Evolutionary conservation across 2,329 filamentous ascomycete genomes (phyloP).

Genomic region (Penicillium palitans): DNA sequence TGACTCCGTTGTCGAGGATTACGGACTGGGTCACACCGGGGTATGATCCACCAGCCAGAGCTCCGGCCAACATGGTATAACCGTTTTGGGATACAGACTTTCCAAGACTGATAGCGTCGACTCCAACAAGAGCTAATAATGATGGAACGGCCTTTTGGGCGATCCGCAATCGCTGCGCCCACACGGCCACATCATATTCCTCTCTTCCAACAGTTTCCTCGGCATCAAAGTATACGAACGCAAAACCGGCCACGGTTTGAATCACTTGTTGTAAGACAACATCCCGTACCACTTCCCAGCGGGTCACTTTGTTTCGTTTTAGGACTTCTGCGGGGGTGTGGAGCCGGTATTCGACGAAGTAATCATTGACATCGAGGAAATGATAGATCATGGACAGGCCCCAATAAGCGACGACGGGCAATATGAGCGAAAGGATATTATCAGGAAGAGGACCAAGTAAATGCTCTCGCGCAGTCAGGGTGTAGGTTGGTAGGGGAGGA

Average conservation of each 20-base stretch:
- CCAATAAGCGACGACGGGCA: constrained; percentile 88
- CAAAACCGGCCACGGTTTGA: constrained; percentile 70
- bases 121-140: constrained; percentile 68
- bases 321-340: constrained; percentile 91
- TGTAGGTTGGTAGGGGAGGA: constrained; percentile 83
- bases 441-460: constrained; percentile 79
- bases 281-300: constrained; percentile 84
- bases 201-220: constrained; percentile 73
- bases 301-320: constrained; percentile 81
- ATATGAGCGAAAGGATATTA: constrained; percentile 71
- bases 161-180: constrained; percentile 79
- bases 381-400: constrained; percentile 81
- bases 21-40: constrained; percentile 65
- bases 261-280: constrained; percentile 90
- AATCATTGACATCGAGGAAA: constrained; percentile 77
- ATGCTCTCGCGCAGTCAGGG: constrained; percentile 66
- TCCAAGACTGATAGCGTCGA: constrained; percentile 74
- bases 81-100: constrained; percentile 67
- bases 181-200: constrained; percentile 83
- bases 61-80: constrained; percentile 73
- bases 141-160: constrained; percentile 75
- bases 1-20: constrained; percentile 52
- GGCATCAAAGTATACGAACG: constrained; percentile 71
- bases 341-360: constrained; percentile 86
- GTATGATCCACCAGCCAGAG: constrained; percentile 77